A percentile compares a stretch with the other conserved stretches of the same genome.
phyloP scores from a whole-genome alignment of 495 filamentous ascomycete genomes.

The Saxispiralis lemnorum region DNA sequence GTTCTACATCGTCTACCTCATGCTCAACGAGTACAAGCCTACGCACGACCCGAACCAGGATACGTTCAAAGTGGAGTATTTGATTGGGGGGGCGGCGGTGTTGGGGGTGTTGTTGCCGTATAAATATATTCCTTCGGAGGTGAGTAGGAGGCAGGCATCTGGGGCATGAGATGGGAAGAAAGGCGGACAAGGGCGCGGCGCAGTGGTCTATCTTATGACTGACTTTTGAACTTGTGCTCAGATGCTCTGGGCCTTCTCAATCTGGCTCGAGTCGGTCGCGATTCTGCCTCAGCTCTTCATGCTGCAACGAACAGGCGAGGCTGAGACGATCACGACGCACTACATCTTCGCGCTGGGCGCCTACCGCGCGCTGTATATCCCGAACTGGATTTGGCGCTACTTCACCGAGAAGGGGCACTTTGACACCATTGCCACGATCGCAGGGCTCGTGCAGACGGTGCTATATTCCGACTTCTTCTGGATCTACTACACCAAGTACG shows the following conservation, averaged over 20 bases:
- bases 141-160: constrained; percentile 15
- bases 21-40: constrained; percentile 88
- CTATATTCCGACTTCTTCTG: constrained; percentile 98
- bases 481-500: constrained; percentile 92
- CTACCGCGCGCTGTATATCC: constrained; percentile 89
- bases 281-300: constrained; percentile 96
- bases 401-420: constrained; percentile 47
- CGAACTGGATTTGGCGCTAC: constrained; percentile 93
- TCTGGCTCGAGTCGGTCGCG: constrained; percentile 91
- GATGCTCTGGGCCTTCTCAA: constrained; percentile 91
- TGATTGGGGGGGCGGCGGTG: constrained; percentile 59
- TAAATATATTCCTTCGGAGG: constrained; percentile 50
- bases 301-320: constrained; percentile 91
- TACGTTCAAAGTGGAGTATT: constrained; percentile 88
- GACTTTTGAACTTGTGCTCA: constrained; percentile 19
- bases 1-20: constrained; percentile 85
- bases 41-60: constrained; percentile 91
- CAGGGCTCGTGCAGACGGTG: constrained; percentile 80
- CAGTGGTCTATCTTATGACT: no score
- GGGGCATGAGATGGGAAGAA: no score
- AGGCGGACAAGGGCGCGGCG: no score
- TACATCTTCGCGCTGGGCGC: constrained; percentile 90
- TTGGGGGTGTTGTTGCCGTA: constrained; percentile 74
- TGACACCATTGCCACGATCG: constrained; percentile 67
- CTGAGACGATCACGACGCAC: constrained; percentile 94